phyloP scores from a whole-genome alignment of 768 basidiomycete genomes.

The Suillus bovinus region DNA sequence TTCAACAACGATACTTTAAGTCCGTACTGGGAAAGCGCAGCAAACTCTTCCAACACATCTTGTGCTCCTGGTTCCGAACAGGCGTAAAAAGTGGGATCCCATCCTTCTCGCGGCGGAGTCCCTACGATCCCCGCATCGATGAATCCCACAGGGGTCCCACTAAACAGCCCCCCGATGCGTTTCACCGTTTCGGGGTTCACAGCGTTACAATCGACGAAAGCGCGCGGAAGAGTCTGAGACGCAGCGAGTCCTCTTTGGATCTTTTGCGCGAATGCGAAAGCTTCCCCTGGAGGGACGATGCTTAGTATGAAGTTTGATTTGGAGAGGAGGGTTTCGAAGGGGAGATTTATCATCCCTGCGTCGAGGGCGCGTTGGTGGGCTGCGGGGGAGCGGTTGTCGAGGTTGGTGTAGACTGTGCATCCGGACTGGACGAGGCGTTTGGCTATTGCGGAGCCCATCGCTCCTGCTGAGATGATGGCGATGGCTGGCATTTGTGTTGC shows the following conservation, averaged over 20 bases:
- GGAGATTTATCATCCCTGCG: constrained; percentile 47
- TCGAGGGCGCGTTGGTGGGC: constrained; percentile 46
- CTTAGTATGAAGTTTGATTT: constrained; percentile 45
- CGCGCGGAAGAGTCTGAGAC: too few species aligned
- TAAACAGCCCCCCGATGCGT: constrained; percentile 45
- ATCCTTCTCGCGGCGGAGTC: constrained; percentile 47
- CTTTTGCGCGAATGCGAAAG: constrained; percentile 40
- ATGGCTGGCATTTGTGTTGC: constrained; percentile 29
- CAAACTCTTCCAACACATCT: constrained; percentile 38
- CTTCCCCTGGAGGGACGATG: constrained; percentile 54
- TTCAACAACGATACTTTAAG: constrained; percentile 42
- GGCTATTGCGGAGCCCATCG: constrained; percentile 57
- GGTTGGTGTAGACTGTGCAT: constrained; percentile 51
- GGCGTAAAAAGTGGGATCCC: constrained; percentile 53
- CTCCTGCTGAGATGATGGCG: constrained; percentile 53
- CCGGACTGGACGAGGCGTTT: constrained; percentile 43
- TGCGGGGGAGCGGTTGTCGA: constrained; percentile 49
- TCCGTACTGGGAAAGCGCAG: constrained; percentile 37
- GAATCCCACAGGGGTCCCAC: constrained; percentile 36
- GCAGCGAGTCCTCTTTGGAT: too few species aligned
- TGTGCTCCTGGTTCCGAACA: constrained; percentile 31
- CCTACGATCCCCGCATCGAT: constrained; percentile 58
- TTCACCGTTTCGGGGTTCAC: constrained; percentile 50
- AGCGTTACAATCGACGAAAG: constrained; percentile 57
- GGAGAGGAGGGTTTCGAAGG: constrained; percentile 33